Conservation (phyloP, 805 yeast genomes). For the Tetrapisispora taiwanensis region DNA sequence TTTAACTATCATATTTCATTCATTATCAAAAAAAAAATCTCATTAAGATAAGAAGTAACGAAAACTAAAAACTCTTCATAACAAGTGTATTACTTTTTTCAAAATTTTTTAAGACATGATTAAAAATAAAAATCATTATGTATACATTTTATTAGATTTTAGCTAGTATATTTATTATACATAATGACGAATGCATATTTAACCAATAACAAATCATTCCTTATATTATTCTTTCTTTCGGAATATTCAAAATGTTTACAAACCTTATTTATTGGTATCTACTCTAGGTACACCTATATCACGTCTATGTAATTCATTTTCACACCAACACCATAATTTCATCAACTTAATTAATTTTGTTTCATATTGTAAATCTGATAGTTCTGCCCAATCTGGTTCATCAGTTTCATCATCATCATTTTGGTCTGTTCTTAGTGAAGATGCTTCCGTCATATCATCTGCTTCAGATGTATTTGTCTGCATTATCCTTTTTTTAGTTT, state of each 20-base stretch:
- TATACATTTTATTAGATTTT: too few relatives aligned
- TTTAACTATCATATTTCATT: too few relatives aligned
- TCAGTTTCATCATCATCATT: neutral
- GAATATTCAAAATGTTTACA: too few relatives aligned
- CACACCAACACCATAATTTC: constrained; percentile 57
- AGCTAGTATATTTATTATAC: neutral
- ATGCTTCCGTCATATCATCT: too few relatives aligned
- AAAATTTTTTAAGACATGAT: too few relatives aligned
- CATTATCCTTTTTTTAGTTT: neutral
- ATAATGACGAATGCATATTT: neutral
- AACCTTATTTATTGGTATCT: constrained; percentile 9
- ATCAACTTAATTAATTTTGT: constrained; percentile 42
- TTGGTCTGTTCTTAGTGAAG: neutral
- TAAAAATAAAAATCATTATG: too few relatives aligned
- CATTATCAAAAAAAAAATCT: too few relatives aligned
- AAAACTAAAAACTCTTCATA: too few relatives aligned
- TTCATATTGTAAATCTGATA: constrained; percentile 16
- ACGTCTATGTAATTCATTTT: constrained; percentile 37
- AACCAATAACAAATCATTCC: neutral
- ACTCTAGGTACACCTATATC: constrained; percentile 31
- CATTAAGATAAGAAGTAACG: too few relatives aligned
- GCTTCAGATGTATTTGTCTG: too few relatives aligned
- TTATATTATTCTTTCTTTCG: too few relatives aligned
- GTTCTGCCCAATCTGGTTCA: neutral
- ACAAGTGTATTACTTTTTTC: too few relatives aligned